phyloP scores from a whole-genome alignment of 1,139 yeast species.

The Geotrichum candidum region DNA sequence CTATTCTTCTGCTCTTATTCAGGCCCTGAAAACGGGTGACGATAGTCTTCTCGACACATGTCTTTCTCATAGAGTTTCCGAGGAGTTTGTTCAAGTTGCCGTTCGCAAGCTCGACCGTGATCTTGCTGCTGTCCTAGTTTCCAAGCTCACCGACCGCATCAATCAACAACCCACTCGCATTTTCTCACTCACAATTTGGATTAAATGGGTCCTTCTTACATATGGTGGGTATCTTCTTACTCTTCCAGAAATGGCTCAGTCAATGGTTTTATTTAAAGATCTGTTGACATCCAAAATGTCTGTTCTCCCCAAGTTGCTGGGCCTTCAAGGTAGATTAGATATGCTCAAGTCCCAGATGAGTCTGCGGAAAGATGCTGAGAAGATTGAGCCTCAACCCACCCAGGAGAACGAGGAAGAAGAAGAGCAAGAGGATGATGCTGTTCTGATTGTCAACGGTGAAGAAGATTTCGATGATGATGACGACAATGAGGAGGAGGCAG shows the following conservation, averaged over 20 bases:
- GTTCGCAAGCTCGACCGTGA: slow-evolving; percentile 64
- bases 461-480: slow-evolving; percentile 40
- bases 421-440: slow-evolving; percentile 44
- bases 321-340: slow-evolving; percentile 74
- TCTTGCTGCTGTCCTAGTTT: slow-evolving; percentile 68
- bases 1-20: slow-evolving; percentile 37
- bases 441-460: slow-evolving; percentile 41
- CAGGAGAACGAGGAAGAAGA: slow-evolving; percentile 39
- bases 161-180: slow-evolving; percentile 64
- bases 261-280: slow-evolving; percentile 70
- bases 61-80: slow-evolving; percentile 54
- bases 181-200: slow-evolving; percentile 77
- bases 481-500: slow-evolving; percentile 35
- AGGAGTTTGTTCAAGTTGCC: slow-evolving; percentile 63
- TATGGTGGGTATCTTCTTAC: slow-evolving; percentile 80
- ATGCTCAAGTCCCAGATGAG: slow-evolving; percentile 64
- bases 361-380: slow-evolving; percentile 48
- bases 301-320: slow-evolving; percentile 69
- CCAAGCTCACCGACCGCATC: slow-evolving; percentile 76
- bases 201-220: slow-evolving; percentile 82
- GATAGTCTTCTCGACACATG: slow-evolving; percentile 58
- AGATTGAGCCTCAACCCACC: slow-evolving; percentile 35
- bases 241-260: slow-evolving; percentile 60
- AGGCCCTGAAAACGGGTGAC: slow-evolving; percentile 39
- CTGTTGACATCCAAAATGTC: slow-evolving; percentile 69